Evolutionary conservation across 116 monocot species (phyloP).

Genomic region (Cymodocea nodosa): DNA sequence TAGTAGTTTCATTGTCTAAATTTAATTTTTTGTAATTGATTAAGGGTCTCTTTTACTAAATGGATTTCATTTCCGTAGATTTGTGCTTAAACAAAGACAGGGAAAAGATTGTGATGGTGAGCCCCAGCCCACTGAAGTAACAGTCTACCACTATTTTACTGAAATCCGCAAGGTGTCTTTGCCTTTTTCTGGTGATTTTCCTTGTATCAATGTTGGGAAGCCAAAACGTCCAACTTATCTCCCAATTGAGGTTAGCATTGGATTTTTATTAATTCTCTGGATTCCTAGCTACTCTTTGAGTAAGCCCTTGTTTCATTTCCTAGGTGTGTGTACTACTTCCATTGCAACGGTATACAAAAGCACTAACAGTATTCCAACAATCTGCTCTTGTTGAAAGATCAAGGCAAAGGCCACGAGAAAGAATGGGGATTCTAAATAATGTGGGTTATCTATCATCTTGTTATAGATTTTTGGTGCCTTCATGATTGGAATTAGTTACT

Average conservation of each 20-base stretch:
- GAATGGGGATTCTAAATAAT: slow-evolving; percentile 47
- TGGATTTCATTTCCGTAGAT: slow-evolving; percentile 21
- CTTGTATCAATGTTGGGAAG: slow-evolving; percentile 87
- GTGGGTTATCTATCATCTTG: slow-evolving; percentile 11
- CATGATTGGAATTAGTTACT: background rate
- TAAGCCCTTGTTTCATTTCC: background rate
- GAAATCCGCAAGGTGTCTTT: slow-evolving; percentile 28
- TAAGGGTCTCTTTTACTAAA: background rate
- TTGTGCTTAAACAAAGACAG: slow-evolving; percentile 38
- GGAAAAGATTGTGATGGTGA: slow-evolving; percentile 1
- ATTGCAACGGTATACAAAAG: slow-evolving; percentile 78
- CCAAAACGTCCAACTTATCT: slow-evolving; percentile 73
- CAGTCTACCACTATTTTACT: slow-evolving; percentile 68
- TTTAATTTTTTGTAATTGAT: too few relatives aligned
- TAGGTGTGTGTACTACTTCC: slow-evolving; percentile 66
- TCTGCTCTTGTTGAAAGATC: slow-evolving; percentile 89
- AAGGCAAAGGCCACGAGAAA: slow-evolving; percentile 78
- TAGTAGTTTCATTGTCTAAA: background rate
- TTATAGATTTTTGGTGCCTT: slow-evolving; percentile 1
- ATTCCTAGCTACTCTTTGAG: background rate
- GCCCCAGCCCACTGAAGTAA: slow-evolving; percentile 28
- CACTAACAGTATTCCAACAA: slow-evolving; percentile 52
- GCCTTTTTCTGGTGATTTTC: slow-evolving; percentile 35
- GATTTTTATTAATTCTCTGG: background rate
- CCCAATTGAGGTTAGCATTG: slow-evolving; percentile 59